Evolutionary conservation across 1,284 basidiomycete species (phyloP).

Genomic region (Jaminaea rosea): DNA sequence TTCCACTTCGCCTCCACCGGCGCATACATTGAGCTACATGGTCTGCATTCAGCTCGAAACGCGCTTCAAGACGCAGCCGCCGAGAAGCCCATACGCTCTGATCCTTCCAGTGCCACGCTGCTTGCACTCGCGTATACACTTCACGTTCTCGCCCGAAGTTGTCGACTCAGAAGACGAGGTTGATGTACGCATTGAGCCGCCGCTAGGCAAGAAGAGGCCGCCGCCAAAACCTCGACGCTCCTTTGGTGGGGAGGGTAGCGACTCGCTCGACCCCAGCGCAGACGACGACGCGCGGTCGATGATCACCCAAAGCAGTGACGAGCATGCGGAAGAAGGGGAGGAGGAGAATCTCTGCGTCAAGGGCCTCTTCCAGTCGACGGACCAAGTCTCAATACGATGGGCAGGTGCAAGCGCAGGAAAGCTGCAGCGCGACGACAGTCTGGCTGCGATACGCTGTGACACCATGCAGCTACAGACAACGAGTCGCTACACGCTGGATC

Average conservation of each 20-base stretch:
- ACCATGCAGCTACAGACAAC: neutral
- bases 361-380: neutral
- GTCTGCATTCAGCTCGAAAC: neutral
- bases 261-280: neutral
- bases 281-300: neutral
- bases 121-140: neutral
- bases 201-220: neutral
- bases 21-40: neutral
- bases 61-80: neutral
- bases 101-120: neutral
- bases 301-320: neutral
- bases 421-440: neutral
- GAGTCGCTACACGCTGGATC: neutral
- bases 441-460: neutral
- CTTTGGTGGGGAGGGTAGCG: too few species aligned
- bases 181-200: neutral
- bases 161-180: neutral
- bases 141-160: neutral
- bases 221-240: neutral
- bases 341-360: neutral
- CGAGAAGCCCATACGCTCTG: neutral
- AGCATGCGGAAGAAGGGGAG: neutral
- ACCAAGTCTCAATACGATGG: neutral
- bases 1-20: too few species aligned
- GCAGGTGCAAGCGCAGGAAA: neutral